phyloP scores from a whole-genome alignment of 2,329 filamentous ascomycete genomes.

The Clonostachys rhizophaga region DNA sequence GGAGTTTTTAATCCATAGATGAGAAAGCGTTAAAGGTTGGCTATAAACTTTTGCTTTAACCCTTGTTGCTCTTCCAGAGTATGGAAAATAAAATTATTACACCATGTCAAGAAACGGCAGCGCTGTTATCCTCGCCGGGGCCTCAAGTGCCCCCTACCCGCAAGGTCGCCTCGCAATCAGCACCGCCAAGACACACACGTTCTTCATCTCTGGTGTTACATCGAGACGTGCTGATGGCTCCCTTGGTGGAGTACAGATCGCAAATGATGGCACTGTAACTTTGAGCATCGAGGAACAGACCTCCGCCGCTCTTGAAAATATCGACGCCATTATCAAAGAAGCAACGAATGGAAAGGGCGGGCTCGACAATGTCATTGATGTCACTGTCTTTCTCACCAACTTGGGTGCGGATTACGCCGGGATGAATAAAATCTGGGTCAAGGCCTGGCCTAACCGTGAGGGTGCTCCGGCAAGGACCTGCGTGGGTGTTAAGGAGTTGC shows the following conservation, averaged over 20 bases:
- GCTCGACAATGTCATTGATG: constrained; percentile 30
- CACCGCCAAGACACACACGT: constrained; percentile 17
- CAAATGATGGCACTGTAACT: constrained; percentile 22
- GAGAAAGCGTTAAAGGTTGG: too few species aligned
- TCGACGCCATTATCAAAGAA: constrained; percentile 28
- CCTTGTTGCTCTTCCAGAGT: too few species aligned
- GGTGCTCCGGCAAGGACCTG: constrained; percentile 27
- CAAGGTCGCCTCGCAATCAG: constrained; percentile 2
- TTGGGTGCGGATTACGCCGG: constrained; percentile 33
- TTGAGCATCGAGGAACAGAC: constrained; percentile 29
- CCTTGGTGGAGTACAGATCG: constrained; percentile 24
- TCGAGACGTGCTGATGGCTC: constrained; percentile 23
- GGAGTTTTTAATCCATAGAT: too few species aligned
- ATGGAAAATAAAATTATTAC: too few species aligned
- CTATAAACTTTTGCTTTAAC: too few species aligned
- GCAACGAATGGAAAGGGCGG: constrained; percentile 25
- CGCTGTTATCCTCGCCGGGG: too few species aligned
- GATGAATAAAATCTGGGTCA: constrained; percentile 41
- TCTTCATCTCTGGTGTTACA: constrained; percentile 32
- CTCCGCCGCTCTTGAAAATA: constrained; percentile 26
- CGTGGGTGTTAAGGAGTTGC: constrained; percentile 20
- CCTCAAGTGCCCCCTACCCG: too few species aligned
- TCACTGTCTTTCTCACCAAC: constrained; percentile 32
- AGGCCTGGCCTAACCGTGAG: constrained; percentile 26
- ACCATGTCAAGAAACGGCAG: too few species aligned